Conservation (phyloP, 2,329 filamentous ascomycete species). For the Pseudopithomyces maydicus region DNA sequence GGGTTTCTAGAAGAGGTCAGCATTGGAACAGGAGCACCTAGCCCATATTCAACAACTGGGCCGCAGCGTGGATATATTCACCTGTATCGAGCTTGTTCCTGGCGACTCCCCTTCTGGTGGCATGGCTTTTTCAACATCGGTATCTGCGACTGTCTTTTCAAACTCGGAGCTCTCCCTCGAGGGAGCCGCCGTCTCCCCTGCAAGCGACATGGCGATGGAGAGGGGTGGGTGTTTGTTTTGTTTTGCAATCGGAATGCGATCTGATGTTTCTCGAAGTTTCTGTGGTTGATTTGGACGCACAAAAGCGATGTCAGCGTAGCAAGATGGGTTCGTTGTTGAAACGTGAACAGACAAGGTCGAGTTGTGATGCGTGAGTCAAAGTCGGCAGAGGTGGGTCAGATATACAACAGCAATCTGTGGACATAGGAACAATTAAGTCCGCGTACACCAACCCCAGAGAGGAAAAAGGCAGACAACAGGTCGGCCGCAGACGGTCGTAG, state of each 20-base stretch:
- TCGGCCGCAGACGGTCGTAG: conserved; percentile 1
- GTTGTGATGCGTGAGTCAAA: neutral
- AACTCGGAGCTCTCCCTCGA: conserved; percentile 32
- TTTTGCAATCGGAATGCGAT: neutral
- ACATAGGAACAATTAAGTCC: neutral
- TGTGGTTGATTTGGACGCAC: neutral
- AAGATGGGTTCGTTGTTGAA: conserved; percentile 1
- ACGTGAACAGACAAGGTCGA: neutral
- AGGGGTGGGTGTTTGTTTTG: neutral
- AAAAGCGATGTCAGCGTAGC: neutral
- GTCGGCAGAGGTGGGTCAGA: neutral
- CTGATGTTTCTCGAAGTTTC: neutral
- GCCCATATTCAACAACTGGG: too few relatives aligned
- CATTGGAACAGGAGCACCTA: too few relatives aligned
- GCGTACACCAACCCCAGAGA: neutral
- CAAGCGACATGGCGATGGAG: conserved; percentile 22
- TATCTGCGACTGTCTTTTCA: conserved; percentile 1
- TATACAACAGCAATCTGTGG: neutral
- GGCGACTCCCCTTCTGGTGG: conserved; percentile 8
- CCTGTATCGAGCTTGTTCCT: conserved; percentile 6
- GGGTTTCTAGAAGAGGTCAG: conserved; percentile 15
- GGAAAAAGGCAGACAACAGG: neutral
- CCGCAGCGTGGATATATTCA: conserved; percentile 6
- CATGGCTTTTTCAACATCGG: conserved; percentile 20
- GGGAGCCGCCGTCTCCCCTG: conserved; percentile 18